phyloP scores from a whole-genome alignment of 1,284 basidiomycete species.

The Polyporus tsugae region DNA sequence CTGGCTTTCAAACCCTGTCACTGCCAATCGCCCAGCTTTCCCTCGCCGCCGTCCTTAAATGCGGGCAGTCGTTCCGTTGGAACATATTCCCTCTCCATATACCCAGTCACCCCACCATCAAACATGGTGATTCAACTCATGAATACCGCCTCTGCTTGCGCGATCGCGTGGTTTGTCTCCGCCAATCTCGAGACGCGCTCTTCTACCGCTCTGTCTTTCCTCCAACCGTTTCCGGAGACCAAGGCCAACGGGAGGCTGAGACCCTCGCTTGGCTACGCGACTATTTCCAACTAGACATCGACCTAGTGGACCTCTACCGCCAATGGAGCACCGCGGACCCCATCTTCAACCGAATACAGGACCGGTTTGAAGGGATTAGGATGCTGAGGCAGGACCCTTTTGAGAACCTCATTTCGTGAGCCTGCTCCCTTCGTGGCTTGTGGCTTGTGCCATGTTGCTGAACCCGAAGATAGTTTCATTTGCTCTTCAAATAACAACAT shows the following conservation, averaged over 20 bases:
- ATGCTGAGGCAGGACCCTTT: conserved; percentile 95
- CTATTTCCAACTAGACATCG: conserved; percentile 90
- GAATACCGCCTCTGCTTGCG: conserved; percentile 81
- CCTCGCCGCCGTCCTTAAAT: conserved; percentile 76
- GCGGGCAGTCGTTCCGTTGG: conserved; percentile 88
- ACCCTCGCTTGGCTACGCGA: conserved; percentile 83
- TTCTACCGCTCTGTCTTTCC: conserved; percentile 77
- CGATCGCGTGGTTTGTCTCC: conserved; percentile 85
- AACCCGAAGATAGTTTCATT: conserved; percentile 77
- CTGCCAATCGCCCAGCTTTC: conserved; percentile 72
- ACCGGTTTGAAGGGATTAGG: conserved; percentile 71
- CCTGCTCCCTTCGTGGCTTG: conserved; percentile 34
- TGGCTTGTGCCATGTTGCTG: conserved; percentile 1
- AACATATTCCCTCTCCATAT: conserved; percentile 53
- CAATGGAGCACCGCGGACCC: conserved; percentile 83
- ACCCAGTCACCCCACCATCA: conserved; percentile 23
- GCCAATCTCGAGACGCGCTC: conserved; percentile 73
- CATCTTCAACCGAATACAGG: conserved; percentile 73
- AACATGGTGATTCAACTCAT: conserved; percentile 44
- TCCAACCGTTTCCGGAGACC: conserved; percentile 29
- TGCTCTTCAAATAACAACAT: conserved; percentile 99
- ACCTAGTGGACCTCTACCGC: conserved; percentile 78
- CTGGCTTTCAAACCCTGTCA: conserved; percentile 63
- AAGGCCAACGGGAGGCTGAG: conserved; percentile 46
- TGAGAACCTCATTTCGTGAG: conserved; percentile 93